Percentiles rank a stretch among this genome's conserved stretches.
Evolutionary conservation across 805 yeast species (phyloP).

Genomic region (Wickerhamiella parazyma): DNA sequence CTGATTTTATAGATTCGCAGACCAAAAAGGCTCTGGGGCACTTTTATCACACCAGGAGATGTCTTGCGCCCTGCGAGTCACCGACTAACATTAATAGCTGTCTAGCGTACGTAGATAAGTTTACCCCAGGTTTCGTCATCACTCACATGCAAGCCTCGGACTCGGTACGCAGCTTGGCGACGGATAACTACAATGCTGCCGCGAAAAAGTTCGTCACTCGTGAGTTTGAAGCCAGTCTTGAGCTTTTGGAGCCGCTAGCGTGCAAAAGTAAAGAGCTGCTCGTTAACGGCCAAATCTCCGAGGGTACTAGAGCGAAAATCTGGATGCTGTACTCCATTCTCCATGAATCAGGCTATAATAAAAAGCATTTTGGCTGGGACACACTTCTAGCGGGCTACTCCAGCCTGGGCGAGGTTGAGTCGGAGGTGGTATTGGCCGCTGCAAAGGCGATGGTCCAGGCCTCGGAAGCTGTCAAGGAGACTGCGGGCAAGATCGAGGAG

Average conservation of each 20-base stretch:
- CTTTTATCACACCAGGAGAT: too few species aligned
- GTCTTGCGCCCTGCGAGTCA: too few species aligned
- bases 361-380: slow-evolving; percentile 1
- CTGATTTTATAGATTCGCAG: too few species aligned
- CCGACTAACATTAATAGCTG: too few species aligned
- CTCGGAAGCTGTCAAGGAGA: background rate
- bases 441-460: slow-evolving; percentile 1
- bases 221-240: slow-evolving; percentile 2
- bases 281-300: slow-evolving; percentile 6
- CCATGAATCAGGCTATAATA: background rate
- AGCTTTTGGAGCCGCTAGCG: slow-evolving; percentile 4
- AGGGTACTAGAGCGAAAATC: slow-evolving; percentile 1
- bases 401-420: background rate
- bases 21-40: too few species aligned
- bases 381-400: background rate
- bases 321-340: slow-evolving; percentile 7
- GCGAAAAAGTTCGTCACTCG: slow-evolving; percentile 8
- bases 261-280: slow-evolving; percentile 6
- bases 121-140: slow-evolving; percentile 5
- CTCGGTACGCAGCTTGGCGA: slow-evolving; percentile 5
- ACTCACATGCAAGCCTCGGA: slow-evolving; percentile 1
- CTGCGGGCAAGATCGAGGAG: slow-evolving; percentile 4
- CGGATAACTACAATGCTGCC: slow-evolving; percentile 8
- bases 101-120: too few species aligned
- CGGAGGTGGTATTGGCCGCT: slow-evolving; percentile 5